Percentiles rank a stretch among this genome's conserved stretches.
These are phyloP conservation scores for Plasmodium blacklocki DNA, from an alignment of 169 alveolate species.

Conservation along the genomic window DNA sequence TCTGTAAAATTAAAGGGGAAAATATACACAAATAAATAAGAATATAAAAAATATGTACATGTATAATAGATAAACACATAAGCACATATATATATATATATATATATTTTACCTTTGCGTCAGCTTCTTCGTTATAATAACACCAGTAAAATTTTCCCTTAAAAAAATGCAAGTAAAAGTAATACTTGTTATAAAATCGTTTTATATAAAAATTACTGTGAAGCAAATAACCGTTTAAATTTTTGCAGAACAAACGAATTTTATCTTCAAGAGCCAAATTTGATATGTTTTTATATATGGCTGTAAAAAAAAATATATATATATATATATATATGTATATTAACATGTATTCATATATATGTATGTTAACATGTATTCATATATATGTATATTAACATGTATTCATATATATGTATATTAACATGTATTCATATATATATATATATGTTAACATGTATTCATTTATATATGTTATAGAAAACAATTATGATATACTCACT, in stretches of 20 bases:
- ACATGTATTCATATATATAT: not conserved
- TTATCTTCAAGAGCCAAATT: slow-evolving; percentile 43
- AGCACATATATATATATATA: not conserved
- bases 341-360: not conserved
- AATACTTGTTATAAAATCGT: slow-evolving; percentile 55
- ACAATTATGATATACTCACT: slow-evolving; percentile 5
- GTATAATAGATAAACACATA: not conserved
- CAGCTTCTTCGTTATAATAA: slow-evolving; percentile 63
- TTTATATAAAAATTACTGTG: slow-evolving; percentile 59
- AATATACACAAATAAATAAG: not conserved
- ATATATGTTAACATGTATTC: not conserved
- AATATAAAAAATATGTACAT: not conserved
- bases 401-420: not conserved
- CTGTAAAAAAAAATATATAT: not conserved
- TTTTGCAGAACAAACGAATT: slow-evolving; percentile 62
- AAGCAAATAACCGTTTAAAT: slow-evolving; percentile 43
- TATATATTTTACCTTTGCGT: slow-evolving; percentile 38
- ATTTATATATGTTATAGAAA: not conserved
- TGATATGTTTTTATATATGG: slow-evolving; percentile 59
- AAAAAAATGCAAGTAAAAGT: slow-evolving; percentile 53
- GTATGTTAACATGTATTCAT: not conserved
- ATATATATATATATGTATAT: not conserved
- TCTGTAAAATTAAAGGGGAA: slow-evolving; percentile 2
- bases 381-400: too few relatives aligned
- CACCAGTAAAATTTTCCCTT: slow-evolving; percentile 72